Percentiles rank a stretch among this genome's conserved stretches.
These are phyloP conservation scores for Fusarium abutilonis DNA, from an alignment of 2,329 filamentous ascomycete species.

Conservation along the genomic window DNA sequence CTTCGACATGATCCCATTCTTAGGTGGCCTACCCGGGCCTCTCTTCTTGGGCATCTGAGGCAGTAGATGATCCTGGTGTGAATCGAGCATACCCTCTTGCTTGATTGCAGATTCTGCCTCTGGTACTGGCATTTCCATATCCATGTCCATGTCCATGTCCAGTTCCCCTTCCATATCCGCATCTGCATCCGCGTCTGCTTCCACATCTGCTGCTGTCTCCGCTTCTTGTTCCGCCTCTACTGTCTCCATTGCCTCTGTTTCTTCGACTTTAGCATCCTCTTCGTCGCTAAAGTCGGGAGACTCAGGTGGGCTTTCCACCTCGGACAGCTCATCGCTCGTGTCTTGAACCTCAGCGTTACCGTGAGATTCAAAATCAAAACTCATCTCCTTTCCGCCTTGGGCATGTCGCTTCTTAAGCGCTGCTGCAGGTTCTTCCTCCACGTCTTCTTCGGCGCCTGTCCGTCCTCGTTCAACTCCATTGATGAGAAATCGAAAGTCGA, in stretches of 20 bases:
- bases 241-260: slow-evolving; percentile 35
- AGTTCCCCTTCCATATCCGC: slow-evolving; percentile 35
- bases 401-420: slow-evolving; percentile 59
- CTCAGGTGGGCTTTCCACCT: slow-evolving; percentile 55
- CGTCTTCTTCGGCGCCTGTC: slow-evolving; percentile 66
- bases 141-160: slow-evolving; percentile 33
- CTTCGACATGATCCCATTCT: slow-evolving; percentile 86
- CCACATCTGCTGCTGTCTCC: slow-evolving; percentile 42
- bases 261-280: slow-evolving; percentile 47
- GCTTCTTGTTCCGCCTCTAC: slow-evolving; percentile 44
- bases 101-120: slow-evolving; percentile 44
- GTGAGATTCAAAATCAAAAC: slow-evolving; percentile 74
- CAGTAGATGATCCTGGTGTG: slow-evolving; percentile 49
- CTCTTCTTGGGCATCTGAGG: slow-evolving; percentile 70
- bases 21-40: slow-evolving; percentile 82
- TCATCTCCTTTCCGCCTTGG: slow-evolving; percentile 74
- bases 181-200: slow-evolving; percentile 4
- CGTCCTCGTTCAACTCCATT: slow-evolving; percentile 68
- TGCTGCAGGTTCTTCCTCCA: slow-evolving; percentile 59
- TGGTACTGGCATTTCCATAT: slow-evolving; percentile 39
- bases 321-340: slow-evolving; percentile 64
- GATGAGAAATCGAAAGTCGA: slow-evolving; percentile 74
- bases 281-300: slow-evolving; percentile 54
- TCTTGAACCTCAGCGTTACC: slow-evolving; percentile 66
- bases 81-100: slow-evolving; percentile 45